These are phyloP conservation scores for Astragalus glycyphyllos DNA, from an alignment of 306 rosid species.

Conservation along the genomic window DNA sequence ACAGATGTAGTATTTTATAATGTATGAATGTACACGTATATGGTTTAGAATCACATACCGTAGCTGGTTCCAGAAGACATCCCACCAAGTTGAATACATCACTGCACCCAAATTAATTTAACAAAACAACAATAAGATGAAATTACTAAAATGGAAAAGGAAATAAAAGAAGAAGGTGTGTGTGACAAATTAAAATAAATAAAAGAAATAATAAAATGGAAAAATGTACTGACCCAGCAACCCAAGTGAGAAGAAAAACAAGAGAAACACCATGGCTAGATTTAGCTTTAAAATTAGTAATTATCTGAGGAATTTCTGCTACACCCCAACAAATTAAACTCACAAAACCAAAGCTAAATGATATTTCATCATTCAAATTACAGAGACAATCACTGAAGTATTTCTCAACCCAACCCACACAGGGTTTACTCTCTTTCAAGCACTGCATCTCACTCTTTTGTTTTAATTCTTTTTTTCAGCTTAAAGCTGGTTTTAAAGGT, in stretches of 20 bases:
- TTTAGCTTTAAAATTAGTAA: constrained; percentile 83
- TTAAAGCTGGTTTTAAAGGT: constrained; percentile 38
- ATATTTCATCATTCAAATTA: constrained; percentile 67
- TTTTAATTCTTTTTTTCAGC: neutral
- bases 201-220: neutral
- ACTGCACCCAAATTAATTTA: constrained; percentile 48
- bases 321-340: constrained; percentile 84
- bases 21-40: neutral
- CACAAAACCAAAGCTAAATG: constrained; percentile 68
- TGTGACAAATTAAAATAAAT: neutral
- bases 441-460: constrained; percentile 59
- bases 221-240: constrained; percentile 67
- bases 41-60: constrained; percentile 62
- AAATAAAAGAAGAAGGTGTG: no score
- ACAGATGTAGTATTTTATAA: neutral
- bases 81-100: constrained; percentile 83
- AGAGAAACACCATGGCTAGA: constrained; percentile 93
- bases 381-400: constrained; percentile 89
- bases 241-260: constrained; percentile 90
- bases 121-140: neutral
- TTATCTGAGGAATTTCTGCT: constrained; percentile 91
- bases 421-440: constrained; percentile 62
- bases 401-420: constrained; percentile 69
- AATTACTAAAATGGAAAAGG: no score
- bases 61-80: constrained; percentile 89